phyloP scores from a whole-genome alignment of 192 early-diverging fungal genomes.

The Coemansia erecta region DNA sequence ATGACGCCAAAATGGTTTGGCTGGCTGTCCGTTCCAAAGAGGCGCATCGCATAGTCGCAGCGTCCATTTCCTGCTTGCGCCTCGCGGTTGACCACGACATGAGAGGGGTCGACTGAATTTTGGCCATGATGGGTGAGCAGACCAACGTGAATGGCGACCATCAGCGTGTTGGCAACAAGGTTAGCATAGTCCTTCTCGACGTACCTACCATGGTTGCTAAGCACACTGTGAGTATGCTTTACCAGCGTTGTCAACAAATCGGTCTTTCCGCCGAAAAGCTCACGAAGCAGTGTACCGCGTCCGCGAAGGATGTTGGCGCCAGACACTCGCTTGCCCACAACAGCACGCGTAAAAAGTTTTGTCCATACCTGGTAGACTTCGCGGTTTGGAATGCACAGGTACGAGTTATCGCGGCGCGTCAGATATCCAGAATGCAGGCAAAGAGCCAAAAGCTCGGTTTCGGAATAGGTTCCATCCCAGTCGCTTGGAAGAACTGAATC shows the following conservation, averaged over 20 bases:
- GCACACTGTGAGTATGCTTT: conserved; percentile 25
- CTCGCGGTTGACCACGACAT: conserved; percentile 20
- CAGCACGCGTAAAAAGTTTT: conserved; percentile 14
- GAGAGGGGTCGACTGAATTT: conserved; percentile 12
- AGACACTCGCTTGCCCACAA: conserved; percentile 21
- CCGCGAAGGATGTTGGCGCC: conserved; percentile 21
- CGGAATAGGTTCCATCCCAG: conserved; percentile 23
- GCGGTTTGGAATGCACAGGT: conserved; percentile 34
- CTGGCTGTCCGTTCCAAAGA: conserved; percentile 18
- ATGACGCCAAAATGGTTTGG: conserved; percentile 36
- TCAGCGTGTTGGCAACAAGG: conserved; percentile 31
- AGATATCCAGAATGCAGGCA: conserved; percentile 28
- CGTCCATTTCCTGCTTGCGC: conserved; percentile 14
- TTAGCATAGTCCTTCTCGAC: conserved; percentile 39
- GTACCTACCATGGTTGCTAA: conserved; percentile 42
- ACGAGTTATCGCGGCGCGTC: conserved; percentile 11
- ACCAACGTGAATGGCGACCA: conserved; percentile 30
- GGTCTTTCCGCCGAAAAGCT: conserved; percentile 26
- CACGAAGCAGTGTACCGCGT: conserved; percentile 19
- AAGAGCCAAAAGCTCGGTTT: conserved; percentile 17
- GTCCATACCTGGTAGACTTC: conserved; percentile 10
- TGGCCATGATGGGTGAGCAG: conserved; percentile 36
- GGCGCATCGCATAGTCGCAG: conserved; percentile 28
- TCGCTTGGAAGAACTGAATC: conserved; percentile 13
- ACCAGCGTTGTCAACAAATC: conserved; percentile 20